phyloP scores from a whole-genome alignment of 192 early-diverging fungal species.

The Backusella macrospora region DNA sequence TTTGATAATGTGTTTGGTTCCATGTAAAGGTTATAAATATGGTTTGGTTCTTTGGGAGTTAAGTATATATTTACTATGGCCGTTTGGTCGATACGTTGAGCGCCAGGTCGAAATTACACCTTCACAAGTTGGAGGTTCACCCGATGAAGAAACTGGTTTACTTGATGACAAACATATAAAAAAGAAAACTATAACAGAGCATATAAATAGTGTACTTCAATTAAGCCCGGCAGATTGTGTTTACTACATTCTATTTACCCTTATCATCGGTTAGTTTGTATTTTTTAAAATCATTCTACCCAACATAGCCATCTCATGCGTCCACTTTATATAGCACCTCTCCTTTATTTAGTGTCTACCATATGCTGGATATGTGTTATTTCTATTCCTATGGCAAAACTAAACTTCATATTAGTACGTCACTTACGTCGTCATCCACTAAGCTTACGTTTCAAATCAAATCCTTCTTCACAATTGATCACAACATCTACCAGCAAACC shows the following conservation, averaged over 20 bases:
- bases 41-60: slow-evolving; percentile 74
- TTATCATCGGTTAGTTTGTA: slow-evolving; percentile 46
- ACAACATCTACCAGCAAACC: slow-evolving; percentile 27
- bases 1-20: slow-evolving; percentile 57
- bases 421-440: slow-evolving; percentile 84
- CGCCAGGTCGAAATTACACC: slow-evolving; percentile 47
- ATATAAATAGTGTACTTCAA: slow-evolving; percentile 12
- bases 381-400: slow-evolving; percentile 94
- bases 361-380: slow-evolving; percentile 87
- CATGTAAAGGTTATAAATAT: slow-evolving; percentile 60
- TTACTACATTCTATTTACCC: slow-evolving; percentile 51
- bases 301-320: slow-evolving; percentile 32
- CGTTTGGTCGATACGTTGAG: slow-evolving; percentile 94
- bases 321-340: slow-evolving; percentile 61
- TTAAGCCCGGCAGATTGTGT: slow-evolving; percentile 50
- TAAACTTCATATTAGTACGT: slow-evolving; percentile 77
- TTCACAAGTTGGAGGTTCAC: background rate
- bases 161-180: background rate
- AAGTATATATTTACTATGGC: slow-evolving; percentile 90
- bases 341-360: slow-evolving; percentile 74
- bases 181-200: background rate
- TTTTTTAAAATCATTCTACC: background rate
- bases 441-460: slow-evolving; percentile 67
- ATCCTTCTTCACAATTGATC: slow-evolving; percentile 44
- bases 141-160: slow-evolving; percentile 17